phyloP scores from a whole-genome alignment of 495 filamentous ascomycete species.

The Poronia punctata region DNA sequence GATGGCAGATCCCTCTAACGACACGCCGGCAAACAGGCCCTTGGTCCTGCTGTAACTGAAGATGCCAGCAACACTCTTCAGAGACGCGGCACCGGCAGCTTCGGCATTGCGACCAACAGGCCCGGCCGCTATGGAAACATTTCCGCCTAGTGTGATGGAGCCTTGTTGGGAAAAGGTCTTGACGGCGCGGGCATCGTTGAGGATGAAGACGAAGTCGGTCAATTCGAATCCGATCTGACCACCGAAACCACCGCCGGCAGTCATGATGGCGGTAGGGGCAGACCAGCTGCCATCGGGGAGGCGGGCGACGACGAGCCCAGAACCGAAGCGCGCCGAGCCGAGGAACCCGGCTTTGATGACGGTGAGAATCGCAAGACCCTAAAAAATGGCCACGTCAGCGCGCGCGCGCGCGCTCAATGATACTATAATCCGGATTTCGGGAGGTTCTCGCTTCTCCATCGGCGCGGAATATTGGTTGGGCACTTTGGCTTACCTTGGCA shows the following conservation, averaged over 20 bases:
- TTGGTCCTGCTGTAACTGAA: slow-evolving; percentile 98
- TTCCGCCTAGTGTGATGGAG: slow-evolving; percentile 85
- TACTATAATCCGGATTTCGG: too few relatives aligned
- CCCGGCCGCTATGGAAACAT: slow-evolving; percentile 91
- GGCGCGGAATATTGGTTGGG: too few relatives aligned
- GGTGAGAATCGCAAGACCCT: slow-evolving; percentile 93
- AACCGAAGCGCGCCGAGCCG: slow-evolving; percentile 85
- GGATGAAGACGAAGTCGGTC: slow-evolving; percentile 97
- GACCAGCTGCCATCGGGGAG: slow-evolving; percentile 91
- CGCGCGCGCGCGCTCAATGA: not conserved
- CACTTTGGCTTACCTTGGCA: slow-evolving; percentile 73
- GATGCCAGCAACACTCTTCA: slow-evolving; percentile 81
- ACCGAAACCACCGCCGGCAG: slow-evolving; percentile 86
- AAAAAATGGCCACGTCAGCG: not conserved
- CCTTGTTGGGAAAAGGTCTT: slow-evolving; percentile 92
- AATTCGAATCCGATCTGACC: slow-evolving; percentile 97
- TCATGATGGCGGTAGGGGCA: slow-evolving; percentile 86
- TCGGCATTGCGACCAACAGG: slow-evolving; percentile 93
- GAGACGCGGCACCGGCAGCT: slow-evolving; percentile 87
- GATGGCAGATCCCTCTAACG: slow-evolving; percentile 82
- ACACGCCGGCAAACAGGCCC: slow-evolving; percentile 92
- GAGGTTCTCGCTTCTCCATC: too few relatives aligned
- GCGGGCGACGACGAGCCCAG: slow-evolving; percentile 87
- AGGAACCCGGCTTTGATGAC: slow-evolving; percentile 96
- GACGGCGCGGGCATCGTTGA: slow-evolving; percentile 87